These are phyloP conservation scores for Picochlorum sp. DNA, from an alignment of 139 green algal species.

Conservation along the genomic window DNA sequence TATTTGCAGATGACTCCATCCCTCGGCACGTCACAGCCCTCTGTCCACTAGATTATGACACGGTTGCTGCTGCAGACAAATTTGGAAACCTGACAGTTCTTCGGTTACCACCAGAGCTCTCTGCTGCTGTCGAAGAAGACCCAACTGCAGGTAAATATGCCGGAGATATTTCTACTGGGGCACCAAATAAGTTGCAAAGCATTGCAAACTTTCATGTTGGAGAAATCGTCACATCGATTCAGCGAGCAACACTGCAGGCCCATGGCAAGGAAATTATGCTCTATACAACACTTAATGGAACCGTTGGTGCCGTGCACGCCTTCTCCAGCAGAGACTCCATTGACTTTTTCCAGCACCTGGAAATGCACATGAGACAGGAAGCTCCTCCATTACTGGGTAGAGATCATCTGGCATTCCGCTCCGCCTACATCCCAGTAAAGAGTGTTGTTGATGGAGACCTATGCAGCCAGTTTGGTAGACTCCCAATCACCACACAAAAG, in stretches of 20 bases:
- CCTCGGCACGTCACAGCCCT: slow-evolving; percentile 72
- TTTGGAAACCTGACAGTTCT: slow-evolving; percentile 92
- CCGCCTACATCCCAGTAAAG: slow-evolving; percentile 89
- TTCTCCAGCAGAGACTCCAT: slow-evolving; percentile 80
- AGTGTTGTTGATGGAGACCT: slow-evolving; percentile 93
- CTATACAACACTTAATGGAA: slow-evolving; percentile 79
- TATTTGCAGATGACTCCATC: slow-evolving; percentile 86
- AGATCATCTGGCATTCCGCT: slow-evolving; percentile 89
- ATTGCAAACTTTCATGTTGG: slow-evolving; percentile 87
- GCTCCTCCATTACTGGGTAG: slow-evolving; percentile 77
- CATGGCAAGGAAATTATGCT: slow-evolving; percentile 76
- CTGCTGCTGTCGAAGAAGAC: slow-evolving; percentile 89
- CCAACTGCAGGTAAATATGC: slow-evolving; percentile 87
- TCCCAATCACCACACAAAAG: slow-evolving; percentile 66
- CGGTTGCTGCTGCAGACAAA: slow-evolving; percentile 81
- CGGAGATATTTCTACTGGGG: slow-evolving; percentile 61
- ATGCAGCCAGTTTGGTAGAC: slow-evolving; percentile 73
- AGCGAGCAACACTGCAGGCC: slow-evolving; percentile 60
- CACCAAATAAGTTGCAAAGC: slow-evolving; percentile 81
- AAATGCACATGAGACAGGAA: slow-evolving; percentile 98
- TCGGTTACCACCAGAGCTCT: slow-evolving; percentile 79
- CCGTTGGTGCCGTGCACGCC: slow-evolving; percentile 76
- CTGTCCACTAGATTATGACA: slow-evolving; percentile 94
- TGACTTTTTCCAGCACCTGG: slow-evolving; percentile 96
- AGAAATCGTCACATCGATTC: slow-evolving; percentile 79